Base-by-base conservation (phyloP, 1,284 basidiomycete species). In the Ustilago hordei region DNA sequence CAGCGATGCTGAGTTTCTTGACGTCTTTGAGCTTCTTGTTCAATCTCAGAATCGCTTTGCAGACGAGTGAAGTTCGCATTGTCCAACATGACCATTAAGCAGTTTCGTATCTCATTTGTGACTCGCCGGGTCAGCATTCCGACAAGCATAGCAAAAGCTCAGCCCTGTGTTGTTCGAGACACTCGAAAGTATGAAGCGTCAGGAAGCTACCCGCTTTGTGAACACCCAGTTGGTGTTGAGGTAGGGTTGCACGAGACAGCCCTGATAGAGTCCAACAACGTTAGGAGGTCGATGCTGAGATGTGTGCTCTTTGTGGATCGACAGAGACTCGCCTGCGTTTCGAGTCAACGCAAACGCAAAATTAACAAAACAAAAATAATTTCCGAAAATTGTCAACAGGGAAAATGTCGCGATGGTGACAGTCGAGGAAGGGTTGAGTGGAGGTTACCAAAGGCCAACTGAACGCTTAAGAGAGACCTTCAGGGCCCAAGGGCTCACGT, bases 401-500 rank as follows among this genome's bases (percentile, higher is more conserved):
- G 17, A 53, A 43, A 31, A 17, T 54, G 6, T 36, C 34, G 52
- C 15, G 34, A 54, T 31, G 32, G 23, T 35, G 52, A 54, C 35
- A 54, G 32, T 23, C 52, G 52, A 54, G 15, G 36, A n/a, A 11
- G 6, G 19, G 45, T 17, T 11, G 48, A 50, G 48, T 50, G 48
- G 43, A 43, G 23, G 34, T 38, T 34, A 28, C 38, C 52, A 43
- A 53, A 64, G 57, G 34, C 32, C 52, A 43, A 52, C 23, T 48
- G 55, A 55, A 55, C 59, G 41, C 39, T 13, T 12, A 34, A 57
- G 15, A 6, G 36, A 52, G 35, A 23, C 32, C 15, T 35, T 52
- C 34, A 55, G 61, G 67, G 57, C 60, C 36, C 48, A n/a, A 64
- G 68, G 69, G 69, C 69, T 70, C 63, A 70, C 63, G 69, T 70